These are phyloP conservation scores for Phialophora expanda DNA, from an alignment of 2,329 filamentous ascomycete genomes.

Conservation along the genomic window DNA sequence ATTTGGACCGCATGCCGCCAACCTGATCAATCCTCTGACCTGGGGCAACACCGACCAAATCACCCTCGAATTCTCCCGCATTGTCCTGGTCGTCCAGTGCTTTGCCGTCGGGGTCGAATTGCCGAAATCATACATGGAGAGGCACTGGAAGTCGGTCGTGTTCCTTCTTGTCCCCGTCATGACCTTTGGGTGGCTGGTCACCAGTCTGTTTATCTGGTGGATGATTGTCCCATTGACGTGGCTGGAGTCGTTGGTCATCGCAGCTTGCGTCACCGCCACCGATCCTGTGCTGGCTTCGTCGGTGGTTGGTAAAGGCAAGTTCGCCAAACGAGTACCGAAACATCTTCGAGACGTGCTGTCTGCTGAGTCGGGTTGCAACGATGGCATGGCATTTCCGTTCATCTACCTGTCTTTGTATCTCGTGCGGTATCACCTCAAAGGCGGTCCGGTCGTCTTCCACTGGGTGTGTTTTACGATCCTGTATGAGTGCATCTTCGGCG, in stretches of 20 bases:
- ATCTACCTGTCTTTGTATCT: conserved; percentile 91
- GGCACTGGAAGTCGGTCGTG: conserved; percentile 91
- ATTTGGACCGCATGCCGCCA: conserved; percentile 70
- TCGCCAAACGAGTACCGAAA: conserved; percentile 95
- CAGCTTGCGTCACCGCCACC: conserved; percentile 95
- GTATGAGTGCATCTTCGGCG: conserved; percentile 95
- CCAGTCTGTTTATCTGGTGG: conserved; percentile 94
- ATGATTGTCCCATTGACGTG: conserved; percentile 78
- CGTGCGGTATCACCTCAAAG: conserved; percentile 75
- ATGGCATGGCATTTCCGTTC: conserved; percentile 99
- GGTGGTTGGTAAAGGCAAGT: conserved; percentile 98
- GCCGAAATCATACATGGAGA: conserved; percentile 86
- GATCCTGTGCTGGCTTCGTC: conserved; percentile 97
- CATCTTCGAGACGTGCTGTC: conserved; percentile 94
- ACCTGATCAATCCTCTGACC: conserved; percentile 63
- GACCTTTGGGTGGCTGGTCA: conserved; percentile 85
- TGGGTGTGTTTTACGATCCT: conserved; percentile 90
- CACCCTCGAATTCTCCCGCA: conserved; percentile 72
- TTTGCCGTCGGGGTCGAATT: conserved; percentile 75
- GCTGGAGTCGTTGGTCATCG: conserved; percentile 84
- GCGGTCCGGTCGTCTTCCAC: conserved; percentile 73
- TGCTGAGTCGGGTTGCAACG: conserved; percentile 97
- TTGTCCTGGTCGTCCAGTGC: conserved; percentile 74
- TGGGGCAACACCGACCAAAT: conserved; percentile 73
- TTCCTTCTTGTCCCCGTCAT: conserved; percentile 92